Evolutionary conservation across 768 basidiomycete genomes (phyloP).

Genomic region (Boletus bicolor): DNA sequence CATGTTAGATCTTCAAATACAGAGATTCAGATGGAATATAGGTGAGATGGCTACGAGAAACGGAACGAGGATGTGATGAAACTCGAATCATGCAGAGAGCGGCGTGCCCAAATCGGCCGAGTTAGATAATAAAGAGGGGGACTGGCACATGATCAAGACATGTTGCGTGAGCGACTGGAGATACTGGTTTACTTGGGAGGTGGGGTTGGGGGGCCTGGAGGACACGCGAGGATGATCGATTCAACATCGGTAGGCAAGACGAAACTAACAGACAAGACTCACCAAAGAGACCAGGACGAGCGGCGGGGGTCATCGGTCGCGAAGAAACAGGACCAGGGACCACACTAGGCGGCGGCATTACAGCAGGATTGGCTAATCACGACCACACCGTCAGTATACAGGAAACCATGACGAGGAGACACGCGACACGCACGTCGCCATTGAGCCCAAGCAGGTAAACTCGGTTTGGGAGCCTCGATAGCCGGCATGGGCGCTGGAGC

Average conservation of each 20-base stretch:
- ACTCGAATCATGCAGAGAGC: neutral
- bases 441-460: conserved; percentile 77
- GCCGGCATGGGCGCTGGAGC: conserved; percentile 35
- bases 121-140: conserved; percentile 3
- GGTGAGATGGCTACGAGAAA: neutral
- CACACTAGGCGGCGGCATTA: conserved; percentile 56
- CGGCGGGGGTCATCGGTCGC: conserved; percentile 43
- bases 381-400: neutral
- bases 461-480: conserved; percentile 46
- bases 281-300: conserved; percentile 69
- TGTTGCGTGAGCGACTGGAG: neutral
- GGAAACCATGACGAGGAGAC: neutral
- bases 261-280: neutral
- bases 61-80: neutral
- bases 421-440: conserved; percentile 60
- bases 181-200: conserved; percentile 38
- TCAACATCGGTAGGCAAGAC: neutral
- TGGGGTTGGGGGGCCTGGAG: conserved; percentile 43
- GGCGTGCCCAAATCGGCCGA: neutral
- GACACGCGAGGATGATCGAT: neutral
- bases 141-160: neutral
- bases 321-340: conserved; percentile 32
- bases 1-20: conserved; percentile 2
- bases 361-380: conserved; percentile 57
- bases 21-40: neutral